These are phyloP conservation scores for Taphrina confusa DNA, from an alignment of 1,139 yeast genomes.

Conservation along the genomic window DNA sequence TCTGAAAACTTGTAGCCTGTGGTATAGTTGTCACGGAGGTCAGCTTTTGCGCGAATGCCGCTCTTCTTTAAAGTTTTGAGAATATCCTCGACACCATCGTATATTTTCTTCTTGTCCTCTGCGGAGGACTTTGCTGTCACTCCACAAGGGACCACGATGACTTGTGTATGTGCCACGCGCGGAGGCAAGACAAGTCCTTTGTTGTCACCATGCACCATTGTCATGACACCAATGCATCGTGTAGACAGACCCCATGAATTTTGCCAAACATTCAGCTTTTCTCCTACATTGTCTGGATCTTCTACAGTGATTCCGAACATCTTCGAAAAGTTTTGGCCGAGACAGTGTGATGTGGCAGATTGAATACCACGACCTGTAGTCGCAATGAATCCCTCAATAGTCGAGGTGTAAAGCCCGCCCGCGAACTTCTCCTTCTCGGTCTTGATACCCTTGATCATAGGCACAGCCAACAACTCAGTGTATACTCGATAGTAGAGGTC, in stretches of 20 bases:
- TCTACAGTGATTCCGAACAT: constrained; percentile 96
- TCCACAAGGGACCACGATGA: constrained; percentile 92
- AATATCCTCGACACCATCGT: constrained; percentile 66
- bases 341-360: constrained; percentile 97
- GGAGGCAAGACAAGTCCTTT: constrained; percentile 98
- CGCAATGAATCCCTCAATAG: constrained; percentile 95
- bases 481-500: constrained; percentile 83
- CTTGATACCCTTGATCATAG: constrained; percentile 91
- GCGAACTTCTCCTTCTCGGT: constrained; percentile 98
- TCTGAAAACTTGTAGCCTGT: constrained; percentile 99
- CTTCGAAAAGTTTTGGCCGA: constrained; percentile 97
- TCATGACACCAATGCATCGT: constrained; percentile 98
- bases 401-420: constrained; percentile 94
- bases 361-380: constrained; percentile 99
- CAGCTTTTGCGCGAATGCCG: constrained; percentile 73
- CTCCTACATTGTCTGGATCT: constrained; percentile 63
- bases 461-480: constrained; percentile 92
- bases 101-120: constrained; percentile 69
- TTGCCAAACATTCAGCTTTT: constrained; percentile 81
- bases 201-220: constrained; percentile 97
- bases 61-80: constrained; percentile 59
- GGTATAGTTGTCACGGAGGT: constrained; percentile 88
- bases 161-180: constrained; percentile 89
- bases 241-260: constrained; percentile 99
- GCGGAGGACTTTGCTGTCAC: constrained; percentile 80